These are phyloP conservation scores for Syncephalis plumigaleata DNA, from an alignment of 371 early-diverging fungal genomes.

Conservation along the genomic window DNA sequence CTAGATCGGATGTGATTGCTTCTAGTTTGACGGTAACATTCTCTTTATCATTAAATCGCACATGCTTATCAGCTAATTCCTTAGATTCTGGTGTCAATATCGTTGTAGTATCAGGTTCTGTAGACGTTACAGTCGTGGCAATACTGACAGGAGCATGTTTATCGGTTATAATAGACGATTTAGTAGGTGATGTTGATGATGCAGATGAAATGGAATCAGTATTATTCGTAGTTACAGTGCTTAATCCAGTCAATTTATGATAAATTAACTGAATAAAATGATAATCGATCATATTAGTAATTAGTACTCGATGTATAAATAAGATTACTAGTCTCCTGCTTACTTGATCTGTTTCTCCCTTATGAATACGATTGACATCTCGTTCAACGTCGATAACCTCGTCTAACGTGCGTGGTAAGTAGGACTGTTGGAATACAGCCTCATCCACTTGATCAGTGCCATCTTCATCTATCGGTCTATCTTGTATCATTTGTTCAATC, in stretches of 20 bases:
- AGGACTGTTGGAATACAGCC: constrained; percentile 78
- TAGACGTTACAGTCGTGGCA: no score
- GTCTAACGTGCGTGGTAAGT: constrained; percentile 81
- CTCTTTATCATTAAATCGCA: no score
- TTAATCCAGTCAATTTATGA: constrained; percentile 13
- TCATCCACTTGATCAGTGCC: constrained; percentile 43
- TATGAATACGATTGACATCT: constrained; percentile 54
- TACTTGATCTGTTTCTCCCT: constrained; percentile 56
- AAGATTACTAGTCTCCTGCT: background rate
- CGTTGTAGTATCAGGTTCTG: no score
- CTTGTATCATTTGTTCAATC: background rate
- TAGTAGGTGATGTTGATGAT: no score
- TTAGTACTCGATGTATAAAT: background rate
- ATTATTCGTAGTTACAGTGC: background rate
- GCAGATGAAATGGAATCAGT: no score
- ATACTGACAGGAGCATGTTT: no score
- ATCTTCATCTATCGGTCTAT: constrained; percentile 11
- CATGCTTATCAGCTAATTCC: no score
- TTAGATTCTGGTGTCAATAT: no score
- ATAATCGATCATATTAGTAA: background rate
- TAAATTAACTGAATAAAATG: constrained; percentile 16
- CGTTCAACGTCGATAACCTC: constrained; percentile 82
- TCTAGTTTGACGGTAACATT: no score
- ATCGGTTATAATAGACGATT: no score
- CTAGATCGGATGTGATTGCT: no score